These are phyloP conservation scores for Sicyos baderoa DNA, from an alignment of 306 rosid genomes.

Conservation along the genomic window DNA sequence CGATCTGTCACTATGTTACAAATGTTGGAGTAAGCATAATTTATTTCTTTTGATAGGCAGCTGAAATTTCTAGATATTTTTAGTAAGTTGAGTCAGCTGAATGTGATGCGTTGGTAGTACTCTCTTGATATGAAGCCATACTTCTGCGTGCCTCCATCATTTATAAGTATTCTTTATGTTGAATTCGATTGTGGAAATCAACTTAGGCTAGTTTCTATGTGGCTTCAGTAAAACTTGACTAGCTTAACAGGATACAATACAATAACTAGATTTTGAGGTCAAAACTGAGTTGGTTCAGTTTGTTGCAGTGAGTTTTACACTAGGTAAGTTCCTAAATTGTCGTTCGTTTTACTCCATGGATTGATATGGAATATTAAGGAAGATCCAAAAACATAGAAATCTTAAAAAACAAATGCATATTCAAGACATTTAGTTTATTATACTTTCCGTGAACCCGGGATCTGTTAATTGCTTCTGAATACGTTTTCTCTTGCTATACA, in stretches of 20 bases:
- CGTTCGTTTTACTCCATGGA: not conserved
- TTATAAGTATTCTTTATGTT: not conserved
- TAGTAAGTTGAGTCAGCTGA: slow-evolving; percentile 8
- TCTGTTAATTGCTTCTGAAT: not conserved
- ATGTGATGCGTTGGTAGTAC: not conserved
- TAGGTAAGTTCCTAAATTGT: not conserved
- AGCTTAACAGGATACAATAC: not conserved
- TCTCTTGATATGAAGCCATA: not conserved
- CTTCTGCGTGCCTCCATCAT: not conserved
- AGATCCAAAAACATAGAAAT: not conserved
- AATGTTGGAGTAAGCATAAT: slow-evolving; percentile 61
- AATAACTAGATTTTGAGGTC: slow-evolving; percentile 8
- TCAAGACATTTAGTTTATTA: not conserved
- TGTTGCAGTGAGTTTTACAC: not conserved
- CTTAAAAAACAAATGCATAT: not conserved
- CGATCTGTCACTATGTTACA: slow-evolving; percentile 84
- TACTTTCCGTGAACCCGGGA: not conserved
- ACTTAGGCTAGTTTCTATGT: not conserved
- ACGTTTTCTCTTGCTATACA: not conserved
- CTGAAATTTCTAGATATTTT: slow-evolving; percentile 13
- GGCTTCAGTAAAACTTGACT: not conserved
- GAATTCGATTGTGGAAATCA: not conserved
- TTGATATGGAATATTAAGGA: slow-evolving; percentile 1
- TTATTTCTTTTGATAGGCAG: not conserved
- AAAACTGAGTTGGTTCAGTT: not conserved